These are phyloP conservation scores for Monascus ruber DNA, from an alignment of 2,329 filamentous ascomycete genomes.

Conservation along the genomic window DNA sequence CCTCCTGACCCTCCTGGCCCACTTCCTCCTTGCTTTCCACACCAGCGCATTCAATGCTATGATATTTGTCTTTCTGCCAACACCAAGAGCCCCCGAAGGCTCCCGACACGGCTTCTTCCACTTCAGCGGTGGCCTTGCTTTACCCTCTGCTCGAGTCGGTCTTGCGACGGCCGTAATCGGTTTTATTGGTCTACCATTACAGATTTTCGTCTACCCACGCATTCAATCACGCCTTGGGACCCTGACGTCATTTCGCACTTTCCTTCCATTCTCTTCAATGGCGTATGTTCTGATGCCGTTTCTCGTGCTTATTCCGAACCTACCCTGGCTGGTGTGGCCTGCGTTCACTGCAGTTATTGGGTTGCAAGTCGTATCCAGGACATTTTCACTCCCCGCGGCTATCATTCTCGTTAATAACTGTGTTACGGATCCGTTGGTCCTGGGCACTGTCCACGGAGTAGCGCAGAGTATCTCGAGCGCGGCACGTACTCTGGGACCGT, in stretches of 20 bases:
- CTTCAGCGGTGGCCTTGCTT: slow-evolving; percentile 64
- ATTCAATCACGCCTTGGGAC: slow-evolving; percentile 58
- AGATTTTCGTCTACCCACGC: slow-evolving; percentile 59
- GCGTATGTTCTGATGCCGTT: slow-evolving; percentile 61
- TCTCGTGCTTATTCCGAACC: slow-evolving; percentile 54
- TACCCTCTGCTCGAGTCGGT: slow-evolving; percentile 60
- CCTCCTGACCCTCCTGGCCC: slow-evolving; percentile 47
- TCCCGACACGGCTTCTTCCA: slow-evolving; percentile 35
- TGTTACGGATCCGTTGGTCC: slow-evolving; percentile 43
- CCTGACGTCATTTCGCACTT: slow-evolving; percentile 55
- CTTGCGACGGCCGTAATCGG: slow-evolving; percentile 67
- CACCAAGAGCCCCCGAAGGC: slow-evolving; percentile 46
- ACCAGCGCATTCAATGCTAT: slow-evolving; percentile 66
- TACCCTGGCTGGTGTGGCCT: slow-evolving; percentile 47
- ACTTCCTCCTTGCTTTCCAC: slow-evolving; percentile 61
- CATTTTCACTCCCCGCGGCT: slow-evolving; percentile 51
- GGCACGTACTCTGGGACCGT: slow-evolving; percentile 45
- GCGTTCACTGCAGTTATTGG: slow-evolving; percentile 53
- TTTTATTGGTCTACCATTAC: slow-evolving; percentile 60
- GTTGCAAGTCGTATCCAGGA: slow-evolving; percentile 61
- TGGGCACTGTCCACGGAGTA: slow-evolving; percentile 49
- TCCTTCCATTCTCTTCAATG: slow-evolving; percentile 58
- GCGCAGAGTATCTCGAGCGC: slow-evolving; percentile 45
- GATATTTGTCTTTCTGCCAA: slow-evolving; percentile 66
- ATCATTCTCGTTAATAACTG: slow-evolving; percentile 52